phyloP scores from a whole-genome alignment of 2,329 filamentous ascomycete species.

The Penicillium sp. region DNA sequence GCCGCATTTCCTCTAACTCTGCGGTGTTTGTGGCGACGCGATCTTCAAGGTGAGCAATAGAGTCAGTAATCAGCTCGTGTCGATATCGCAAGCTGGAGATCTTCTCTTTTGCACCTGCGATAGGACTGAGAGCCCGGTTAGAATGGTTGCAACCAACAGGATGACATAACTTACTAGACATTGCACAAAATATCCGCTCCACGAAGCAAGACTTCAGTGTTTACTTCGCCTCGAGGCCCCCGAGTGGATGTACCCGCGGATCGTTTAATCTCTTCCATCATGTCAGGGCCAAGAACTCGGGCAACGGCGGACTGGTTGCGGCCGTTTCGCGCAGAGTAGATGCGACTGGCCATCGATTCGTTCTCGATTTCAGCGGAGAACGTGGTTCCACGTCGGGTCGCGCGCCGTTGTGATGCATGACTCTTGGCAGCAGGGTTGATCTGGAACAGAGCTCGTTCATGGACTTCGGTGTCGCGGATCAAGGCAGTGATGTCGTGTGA shows the following conservation, averaged over 20 bases:
- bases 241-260: constrained; percentile 56
- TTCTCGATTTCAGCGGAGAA: constrained; percentile 42
- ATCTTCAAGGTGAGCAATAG: constrained; percentile 75
- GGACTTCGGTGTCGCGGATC: constrained; percentile 90
- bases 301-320: constrained; percentile 77
- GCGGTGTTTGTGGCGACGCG: constrained; percentile 73
- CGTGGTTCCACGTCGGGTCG: constrained; percentile 50
- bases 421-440: constrained; percentile 66
- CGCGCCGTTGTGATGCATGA: constrained; percentile 48
- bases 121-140: constrained; percentile 52
- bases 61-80: constrained; percentile 67
- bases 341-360: constrained; percentile 47
- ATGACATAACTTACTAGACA: constrained; percentile 63
- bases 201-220: constrained; percentile 78
- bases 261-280: constrained; percentile 74
- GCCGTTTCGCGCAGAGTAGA: constrained; percentile 56
- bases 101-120: constrained; percentile 72
- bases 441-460: constrained; percentile 93
- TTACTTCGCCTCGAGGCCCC: constrained; percentile 64
- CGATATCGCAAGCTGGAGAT: constrained; percentile 70
- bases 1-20: constrained; percentile 70
- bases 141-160: constrained; percentile 12
- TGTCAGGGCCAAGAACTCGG: constrained; percentile 79
- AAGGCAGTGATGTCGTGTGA: constrained; percentile 89
- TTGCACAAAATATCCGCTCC: constrained; percentile 87